Conservation (phyloP, 768 basidiomycete species). For the Hirschioporus abietinus region DNA sequence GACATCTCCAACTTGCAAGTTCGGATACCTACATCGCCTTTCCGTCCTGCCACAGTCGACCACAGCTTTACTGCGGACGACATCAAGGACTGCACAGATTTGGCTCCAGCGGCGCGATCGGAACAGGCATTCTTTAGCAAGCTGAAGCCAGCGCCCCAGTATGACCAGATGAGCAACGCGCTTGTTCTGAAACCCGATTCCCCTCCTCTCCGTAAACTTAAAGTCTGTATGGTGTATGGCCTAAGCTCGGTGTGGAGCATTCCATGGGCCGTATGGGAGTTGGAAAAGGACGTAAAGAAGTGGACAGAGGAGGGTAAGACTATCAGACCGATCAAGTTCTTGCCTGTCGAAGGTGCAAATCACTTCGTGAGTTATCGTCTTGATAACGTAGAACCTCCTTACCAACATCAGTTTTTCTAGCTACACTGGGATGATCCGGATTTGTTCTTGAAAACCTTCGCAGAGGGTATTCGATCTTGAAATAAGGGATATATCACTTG, state of each 20-base stretch:
- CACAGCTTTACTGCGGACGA: neutral
- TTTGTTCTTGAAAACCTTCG: slow-evolving; percentile 2
- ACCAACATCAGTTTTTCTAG: neutral
- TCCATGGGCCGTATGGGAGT: slow-evolving; percentile 2
- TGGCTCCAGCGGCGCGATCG: neutral
- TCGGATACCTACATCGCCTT: neutral
- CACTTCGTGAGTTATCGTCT: slow-evolving; percentile 28
- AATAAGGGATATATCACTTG: neutral
- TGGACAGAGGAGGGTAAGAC: slow-evolving; percentile 14
- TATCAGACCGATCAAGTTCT: slow-evolving; percentile 20
- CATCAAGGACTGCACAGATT: neutral
- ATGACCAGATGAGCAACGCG: neutral
- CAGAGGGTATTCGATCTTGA: neutral
- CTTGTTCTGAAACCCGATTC: neutral
- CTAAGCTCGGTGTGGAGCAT: slow-evolving; percentile 1
- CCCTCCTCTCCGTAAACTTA: neutral
- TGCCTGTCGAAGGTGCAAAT: slow-evolving; percentile 24
- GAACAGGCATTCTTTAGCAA: neutral
- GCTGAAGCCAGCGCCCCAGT: neutral
- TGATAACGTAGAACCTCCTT: neutral
- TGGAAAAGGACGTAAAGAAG: slow-evolving; percentile 3
- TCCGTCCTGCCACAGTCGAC: neutral
- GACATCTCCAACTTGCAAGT: neutral
- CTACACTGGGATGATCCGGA: slow-evolving; percentile 9
- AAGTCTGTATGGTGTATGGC: neutral